phyloP scores from a whole-genome alignment of 257 asterid genomes.

The Solanum neorickii region DNA sequence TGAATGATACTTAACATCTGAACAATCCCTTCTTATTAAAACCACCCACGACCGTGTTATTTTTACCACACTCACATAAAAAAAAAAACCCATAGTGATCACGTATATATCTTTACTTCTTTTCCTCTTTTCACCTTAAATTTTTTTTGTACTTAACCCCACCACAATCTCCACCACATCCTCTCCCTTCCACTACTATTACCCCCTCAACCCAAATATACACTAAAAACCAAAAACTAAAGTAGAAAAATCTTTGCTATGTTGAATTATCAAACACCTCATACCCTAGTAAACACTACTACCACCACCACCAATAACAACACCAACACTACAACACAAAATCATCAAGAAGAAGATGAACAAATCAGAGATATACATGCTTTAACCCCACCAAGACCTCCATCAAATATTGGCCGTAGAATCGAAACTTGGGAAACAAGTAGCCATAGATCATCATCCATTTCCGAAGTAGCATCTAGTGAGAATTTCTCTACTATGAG shows the following conservation, averaged over 20 bases:
- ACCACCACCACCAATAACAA: not conserved
- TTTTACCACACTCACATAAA: not conserved
- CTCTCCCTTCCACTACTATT: not conserved
- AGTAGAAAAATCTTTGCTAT: not conserved
- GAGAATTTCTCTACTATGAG: constrained; percentile 71
- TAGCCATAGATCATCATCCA: constrained; percentile 25
- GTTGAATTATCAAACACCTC: constrained; percentile 53
- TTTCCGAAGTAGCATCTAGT: constrained; percentile 14
- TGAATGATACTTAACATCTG: too few species aligned
- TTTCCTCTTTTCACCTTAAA: not conserved
- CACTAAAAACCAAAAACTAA: not conserved
- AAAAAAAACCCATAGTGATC: not conserved
- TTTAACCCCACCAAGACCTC: constrained; percentile 53
- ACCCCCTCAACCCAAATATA: not conserved
- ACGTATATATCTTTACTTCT: not conserved
- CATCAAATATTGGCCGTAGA: constrained; percentile 5
- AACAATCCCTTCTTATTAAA: too few species aligned
- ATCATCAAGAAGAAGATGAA: constrained; percentile 12
- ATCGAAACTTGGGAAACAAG: constrained; percentile 39
- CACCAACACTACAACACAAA: not conserved
- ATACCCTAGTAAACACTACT: constrained; percentile 12
- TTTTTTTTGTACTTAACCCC: not conserved
- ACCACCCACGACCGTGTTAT: not conserved
- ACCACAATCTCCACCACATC: not conserved
- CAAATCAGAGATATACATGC: constrained; percentile 71